Evolutionary conservation across 192 early-diverging fungal species (phyloP).

Genomic region (Linnemannia hyalina): DNA sequence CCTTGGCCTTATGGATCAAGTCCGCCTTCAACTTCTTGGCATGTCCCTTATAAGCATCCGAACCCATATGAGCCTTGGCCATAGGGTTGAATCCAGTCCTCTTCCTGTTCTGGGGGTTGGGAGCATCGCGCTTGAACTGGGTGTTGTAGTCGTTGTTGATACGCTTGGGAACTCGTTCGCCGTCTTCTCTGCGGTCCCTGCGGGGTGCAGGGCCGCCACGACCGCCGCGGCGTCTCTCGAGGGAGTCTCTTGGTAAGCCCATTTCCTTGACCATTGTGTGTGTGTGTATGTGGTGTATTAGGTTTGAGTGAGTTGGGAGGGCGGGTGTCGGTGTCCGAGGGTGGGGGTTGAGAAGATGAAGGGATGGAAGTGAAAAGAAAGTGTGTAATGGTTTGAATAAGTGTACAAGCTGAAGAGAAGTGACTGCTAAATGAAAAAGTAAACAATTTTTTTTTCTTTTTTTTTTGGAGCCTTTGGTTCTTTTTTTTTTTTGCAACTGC

Average conservation of each 20-base stretch:
- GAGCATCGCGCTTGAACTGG: conserved; percentile 23
- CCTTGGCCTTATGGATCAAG: conserved; percentile 53
- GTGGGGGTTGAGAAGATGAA: not conserved
- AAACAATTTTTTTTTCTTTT: conserved; percentile 37
- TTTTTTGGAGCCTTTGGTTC: not conserved
- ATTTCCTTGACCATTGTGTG: conserved; percentile 39
- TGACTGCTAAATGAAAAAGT: conserved; percentile 2
- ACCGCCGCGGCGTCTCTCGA: conserved; percentile 46
- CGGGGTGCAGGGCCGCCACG: conserved; percentile 51
- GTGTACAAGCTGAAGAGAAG: not conserved
- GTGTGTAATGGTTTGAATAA: not conserved
- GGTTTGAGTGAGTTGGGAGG: too few relatives aligned
- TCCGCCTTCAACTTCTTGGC: conserved; percentile 55
- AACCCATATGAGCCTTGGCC: conserved; percentile 55
- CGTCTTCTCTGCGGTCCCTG: conserved; percentile 38
- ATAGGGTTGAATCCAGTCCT: conserved; percentile 53
- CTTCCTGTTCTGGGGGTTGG: conserved; percentile 3
- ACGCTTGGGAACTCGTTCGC: conserved; percentile 29
- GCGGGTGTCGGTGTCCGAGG: not conserved
- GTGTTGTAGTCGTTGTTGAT: conserved; percentile 50
- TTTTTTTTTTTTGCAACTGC: not conserved
- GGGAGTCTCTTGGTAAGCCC: conserved; percentile 53
- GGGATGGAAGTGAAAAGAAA: too few relatives aligned
- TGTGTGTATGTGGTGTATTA: not conserved
- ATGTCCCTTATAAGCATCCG: conserved; percentile 53